Evolutionary conservation across 176 grass and related monocot genomes (phyloP).

Genomic region (Bonia amplexicaulis): DNA sequence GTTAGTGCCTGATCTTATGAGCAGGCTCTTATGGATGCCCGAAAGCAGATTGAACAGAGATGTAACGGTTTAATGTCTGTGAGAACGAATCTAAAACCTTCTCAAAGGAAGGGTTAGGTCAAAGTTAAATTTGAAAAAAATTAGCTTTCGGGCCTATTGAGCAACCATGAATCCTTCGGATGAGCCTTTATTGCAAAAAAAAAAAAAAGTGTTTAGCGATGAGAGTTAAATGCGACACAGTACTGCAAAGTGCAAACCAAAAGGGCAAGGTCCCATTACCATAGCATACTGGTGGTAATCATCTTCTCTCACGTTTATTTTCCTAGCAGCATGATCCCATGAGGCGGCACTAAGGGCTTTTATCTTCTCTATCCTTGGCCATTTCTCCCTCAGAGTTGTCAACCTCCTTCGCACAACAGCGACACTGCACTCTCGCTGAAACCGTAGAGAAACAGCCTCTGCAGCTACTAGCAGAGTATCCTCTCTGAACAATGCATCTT

Average conservation of each 20-base stretch:
- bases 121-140: not conserved
- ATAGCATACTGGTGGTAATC: not conserved
- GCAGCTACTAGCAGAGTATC: not conserved
- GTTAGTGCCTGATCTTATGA: conserved; percentile 75
- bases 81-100: conserved; percentile 99
- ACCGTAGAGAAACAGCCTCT: conserved; percentile 7
- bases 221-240: not conserved
- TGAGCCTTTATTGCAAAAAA: not conserved
- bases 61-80: conserved; percentile 99
- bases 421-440: not conserved
- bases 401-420: not conserved
- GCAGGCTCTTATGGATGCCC: conserved; percentile 98
- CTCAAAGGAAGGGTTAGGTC: conserved; percentile 94
- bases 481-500: not conserved
- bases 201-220: not conserved
- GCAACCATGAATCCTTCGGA: not conserved
- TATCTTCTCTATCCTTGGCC: conserved; percentile 7
- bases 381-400: conserved; percentile 11
- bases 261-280: not conserved
- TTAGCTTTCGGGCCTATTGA: too few species aligned
- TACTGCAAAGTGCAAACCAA: not conserved
- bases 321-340: conserved; percentile 33
- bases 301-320: not conserved
- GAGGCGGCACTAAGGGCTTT: not conserved
- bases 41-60: conserved; percentile 97